These are phyloP conservation scores for Curvularia sp. DNA, from an alignment of 2,329 filamentous ascomycete genomes.

Conservation along the genomic window DNA sequence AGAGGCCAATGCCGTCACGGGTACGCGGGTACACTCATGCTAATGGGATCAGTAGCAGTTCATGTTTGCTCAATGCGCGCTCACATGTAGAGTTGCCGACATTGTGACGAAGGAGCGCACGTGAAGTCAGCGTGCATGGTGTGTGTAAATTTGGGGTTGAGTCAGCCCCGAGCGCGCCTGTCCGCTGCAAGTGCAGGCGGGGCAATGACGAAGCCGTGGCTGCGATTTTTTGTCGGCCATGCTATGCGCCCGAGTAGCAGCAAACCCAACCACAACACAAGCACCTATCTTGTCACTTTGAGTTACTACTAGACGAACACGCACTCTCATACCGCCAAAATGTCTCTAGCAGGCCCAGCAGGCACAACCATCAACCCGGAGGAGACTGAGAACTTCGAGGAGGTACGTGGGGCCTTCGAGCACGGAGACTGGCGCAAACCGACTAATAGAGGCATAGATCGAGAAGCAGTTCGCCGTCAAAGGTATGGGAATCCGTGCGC, in stretches of 20 bases:
- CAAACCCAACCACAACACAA: not conserved
- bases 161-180: slow-evolving; percentile 45
- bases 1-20: slow-evolving; percentile 56
- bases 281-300: not conserved
- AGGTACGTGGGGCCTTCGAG: slow-evolving; percentile 58
- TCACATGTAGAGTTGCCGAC: slow-evolving; percentile 46
- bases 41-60: slow-evolving; percentile 29
- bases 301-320: not conserved
- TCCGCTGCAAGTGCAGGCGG: slow-evolving; percentile 19
- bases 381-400: slow-evolving; percentile 72
- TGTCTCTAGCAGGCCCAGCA: slow-evolving; percentile 38
- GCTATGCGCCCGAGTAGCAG: not conserved
- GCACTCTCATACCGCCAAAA: not conserved
- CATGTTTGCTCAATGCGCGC: slow-evolving; percentile 14
- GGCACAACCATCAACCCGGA: slow-evolving; percentile 55
- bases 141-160: slow-evolving; percentile 43
- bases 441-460: slow-evolving; percentile 66
- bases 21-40: slow-evolving; percentile 52
- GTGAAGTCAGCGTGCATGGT: slow-evolving; percentile 27
- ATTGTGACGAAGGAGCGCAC: slow-evolving; percentile 38
- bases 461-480: slow-evolving; percentile 99
- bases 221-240: slow-evolving; percentile 32
- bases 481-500: slow-evolving; percentile 59
- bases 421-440: slow-evolving; percentile 8
- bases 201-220: slow-evolving; percentile 37